Evolutionary conservation across 23 red algal genomes (phyloP).

Genomic region (Gracilariopsis chorda): DNA sequence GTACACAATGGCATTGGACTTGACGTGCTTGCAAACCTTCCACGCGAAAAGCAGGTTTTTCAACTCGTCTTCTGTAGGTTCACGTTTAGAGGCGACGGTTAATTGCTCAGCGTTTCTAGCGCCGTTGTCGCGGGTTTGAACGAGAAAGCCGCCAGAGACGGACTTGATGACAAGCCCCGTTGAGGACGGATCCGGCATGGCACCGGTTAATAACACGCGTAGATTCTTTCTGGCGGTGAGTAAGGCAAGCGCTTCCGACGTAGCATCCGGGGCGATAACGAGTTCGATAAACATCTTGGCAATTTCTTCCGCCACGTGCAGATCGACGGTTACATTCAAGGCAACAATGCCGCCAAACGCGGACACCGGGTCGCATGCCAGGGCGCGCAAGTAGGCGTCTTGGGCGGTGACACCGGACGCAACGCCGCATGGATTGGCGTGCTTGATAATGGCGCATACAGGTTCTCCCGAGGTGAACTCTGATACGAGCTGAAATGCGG

Average conservation of each 20-base stretch:
- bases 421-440: slow-evolving; percentile 94
- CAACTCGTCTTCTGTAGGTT: slow-evolving; percentile 83
- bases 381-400: slow-evolving; percentile 88
- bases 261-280: slow-evolving; percentile 92
- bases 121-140: slow-evolving; percentile 81
- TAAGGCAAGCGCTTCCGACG: slow-evolving; percentile 74
- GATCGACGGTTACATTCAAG: slow-evolving; percentile 83
- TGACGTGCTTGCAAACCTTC: slow-evolving; percentile 98
- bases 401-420: slow-evolving; percentile 79
- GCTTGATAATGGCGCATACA: slow-evolving; percentile 93
- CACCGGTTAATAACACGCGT: slow-evolving; percentile 89
- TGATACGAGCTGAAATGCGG: slow-evolving; percentile 86
- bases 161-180: slow-evolving; percentile 62
- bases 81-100: slow-evolving; percentile 88
- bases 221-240: slow-evolving; percentile 84
- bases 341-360: slow-evolving; percentile 97
- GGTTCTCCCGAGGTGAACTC: slow-evolving; percentile 82
- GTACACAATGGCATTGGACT: slow-evolving; percentile 99
- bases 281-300: slow-evolving; percentile 90
- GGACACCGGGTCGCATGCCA: slow-evolving; percentile 91
- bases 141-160: slow-evolving; percentile 85
- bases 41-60: slow-evolving; percentile 94
- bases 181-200: slow-evolving; percentile 60
- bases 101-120: slow-evolving; percentile 57
- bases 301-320: slow-evolving; percentile 89